phyloP scores from a whole-genome alignment of 2,329 filamentous ascomycete genomes.

The Huntiella abstrusa region DNA sequence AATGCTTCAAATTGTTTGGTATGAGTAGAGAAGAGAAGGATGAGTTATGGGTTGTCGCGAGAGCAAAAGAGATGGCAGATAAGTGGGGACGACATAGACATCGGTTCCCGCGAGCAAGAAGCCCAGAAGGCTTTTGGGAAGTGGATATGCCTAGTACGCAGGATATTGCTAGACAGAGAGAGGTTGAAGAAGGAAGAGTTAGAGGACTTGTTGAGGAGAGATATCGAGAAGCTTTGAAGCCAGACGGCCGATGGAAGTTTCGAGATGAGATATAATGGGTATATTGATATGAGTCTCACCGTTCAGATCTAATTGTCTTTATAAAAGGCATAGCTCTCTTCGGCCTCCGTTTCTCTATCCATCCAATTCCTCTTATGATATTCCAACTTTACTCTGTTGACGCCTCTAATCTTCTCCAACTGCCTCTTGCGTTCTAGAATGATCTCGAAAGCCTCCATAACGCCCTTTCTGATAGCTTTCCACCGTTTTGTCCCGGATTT shows the following conservation, averaged over 20 bases:
- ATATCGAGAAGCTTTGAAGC: slow-evolving; percentile 63
- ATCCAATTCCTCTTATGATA: too few species aligned
- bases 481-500: too few species aligned
- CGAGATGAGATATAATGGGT: slow-evolving; percentile 43
- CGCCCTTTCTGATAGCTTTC: too few species aligned
- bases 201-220: slow-evolving; percentile 39
- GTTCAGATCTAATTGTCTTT: too few species aligned
- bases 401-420: too few species aligned
- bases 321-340: too few species aligned
- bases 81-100: slow-evolving; percentile 61
- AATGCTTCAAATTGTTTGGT: slow-evolving; percentile 35
- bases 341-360: too few species aligned
- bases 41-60: slow-evolving; percentile 55
- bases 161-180: slow-evolving; percentile 49
- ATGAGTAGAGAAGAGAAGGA: slow-evolving; percentile 44
- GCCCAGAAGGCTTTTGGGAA: slow-evolving; percentile 80
- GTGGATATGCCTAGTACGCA: slow-evolving; percentile 81
- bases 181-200: slow-evolving; percentile 22
- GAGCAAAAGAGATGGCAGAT: slow-evolving; percentile 53
- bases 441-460: too few species aligned
- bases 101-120: slow-evolving; percentile 47
- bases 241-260: slow-evolving; percentile 61
- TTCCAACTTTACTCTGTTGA: too few species aligned
- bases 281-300: too few species aligned
- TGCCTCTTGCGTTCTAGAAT: too few species aligned